Conservation (phyloP, 306 rosid genomes). For the Castanopsis chinensis region DNA sequence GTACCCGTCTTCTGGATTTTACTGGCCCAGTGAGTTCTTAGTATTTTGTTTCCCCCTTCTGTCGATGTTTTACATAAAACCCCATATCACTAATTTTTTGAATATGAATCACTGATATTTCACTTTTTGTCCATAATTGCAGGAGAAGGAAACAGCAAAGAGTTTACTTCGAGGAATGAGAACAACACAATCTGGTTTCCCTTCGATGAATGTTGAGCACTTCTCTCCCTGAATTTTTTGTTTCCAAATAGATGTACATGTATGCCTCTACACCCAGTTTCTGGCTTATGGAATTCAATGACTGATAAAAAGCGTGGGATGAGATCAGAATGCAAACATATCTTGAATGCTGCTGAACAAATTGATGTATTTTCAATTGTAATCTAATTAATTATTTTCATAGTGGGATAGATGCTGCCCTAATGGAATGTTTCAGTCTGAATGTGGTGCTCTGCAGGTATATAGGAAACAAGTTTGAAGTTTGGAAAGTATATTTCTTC, state of each 20-base stretch:
- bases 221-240: slow-evolving; percentile 55
- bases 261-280: slow-evolving; percentile 17
- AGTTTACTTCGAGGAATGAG: slow-evolving; percentile 87
- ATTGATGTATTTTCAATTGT: not conserved
- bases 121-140: slow-evolving; percentile 26
- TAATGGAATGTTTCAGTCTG: not conserved
- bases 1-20: slow-evolving; percentile 94
- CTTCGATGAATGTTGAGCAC: slow-evolving; percentile 78
- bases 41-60: not conserved
- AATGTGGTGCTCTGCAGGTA: not conserved
- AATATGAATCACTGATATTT: not conserved
- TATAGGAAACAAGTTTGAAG: not conserved
- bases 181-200: slow-evolving; percentile 52
- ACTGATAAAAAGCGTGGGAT: not conserved
- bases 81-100: not conserved
- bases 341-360: slow-evolving; percentile 2
- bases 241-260: not conserved
- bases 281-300: not conserved
- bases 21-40: slow-evolving; percentile 81
- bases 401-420: not conserved
- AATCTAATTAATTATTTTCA: not conserved
- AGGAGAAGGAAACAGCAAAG: slow-evolving; percentile 96
- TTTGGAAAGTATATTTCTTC: not conserved
- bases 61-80: too few species aligned
- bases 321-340: not conserved